Evolutionary conservation across 495 filamentous ascomycete genomes (phyloP).

Genomic region (Friedmanniomyces simplex): DNA sequence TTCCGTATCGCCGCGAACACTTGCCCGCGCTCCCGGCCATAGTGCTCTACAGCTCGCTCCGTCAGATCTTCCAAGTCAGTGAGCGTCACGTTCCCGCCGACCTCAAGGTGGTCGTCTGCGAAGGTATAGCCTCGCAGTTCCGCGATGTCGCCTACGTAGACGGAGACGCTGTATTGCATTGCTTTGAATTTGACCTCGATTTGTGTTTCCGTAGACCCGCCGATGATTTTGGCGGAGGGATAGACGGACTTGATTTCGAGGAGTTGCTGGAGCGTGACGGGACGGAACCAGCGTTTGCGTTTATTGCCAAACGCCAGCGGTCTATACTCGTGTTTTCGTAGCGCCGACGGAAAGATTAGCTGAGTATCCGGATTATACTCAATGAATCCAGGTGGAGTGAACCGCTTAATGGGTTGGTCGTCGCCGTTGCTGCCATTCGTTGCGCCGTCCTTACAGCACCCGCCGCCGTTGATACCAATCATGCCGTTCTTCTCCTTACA

Average conservation of each 20-base stretch:
- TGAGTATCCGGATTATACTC: constrained; percentile 88
- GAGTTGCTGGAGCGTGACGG: constrained; percentile 75
- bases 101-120: constrained; percentile 66
- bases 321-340: constrained; percentile 71
- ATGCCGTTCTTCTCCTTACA: constrained; percentile 55
- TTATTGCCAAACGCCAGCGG: constrained; percentile 89
- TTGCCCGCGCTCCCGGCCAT: constrained; percentile 62
- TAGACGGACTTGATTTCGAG: constrained; percentile 80
- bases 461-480: constrained; percentile 32
- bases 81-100: constrained; percentile 84
- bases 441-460: constrained; percentile 40
- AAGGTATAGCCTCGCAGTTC: constrained; percentile 75
- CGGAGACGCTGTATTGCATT: constrained; percentile 77
- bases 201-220: constrained; percentile 92
- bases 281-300: constrained; percentile 86
- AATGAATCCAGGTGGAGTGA: constrained; percentile 78
- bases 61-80: constrained; percentile 72
- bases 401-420: constrained; percentile 51
- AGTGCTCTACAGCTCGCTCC: constrained; percentile 66
- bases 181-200: constrained; percentile 98
- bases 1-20: constrained; percentile 64
- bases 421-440: constrained; percentile 36
- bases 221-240: constrained; percentile 85
- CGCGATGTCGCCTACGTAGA: constrained; percentile 86
- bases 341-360: constrained; percentile 80